A percentile compares a stretch with the other conserved stretches of the same genome.
Evolutionary conservation across 2,329 filamentous ascomycete species (phyloP).

Genomic region (Paramyrothecium roridum): DNA sequence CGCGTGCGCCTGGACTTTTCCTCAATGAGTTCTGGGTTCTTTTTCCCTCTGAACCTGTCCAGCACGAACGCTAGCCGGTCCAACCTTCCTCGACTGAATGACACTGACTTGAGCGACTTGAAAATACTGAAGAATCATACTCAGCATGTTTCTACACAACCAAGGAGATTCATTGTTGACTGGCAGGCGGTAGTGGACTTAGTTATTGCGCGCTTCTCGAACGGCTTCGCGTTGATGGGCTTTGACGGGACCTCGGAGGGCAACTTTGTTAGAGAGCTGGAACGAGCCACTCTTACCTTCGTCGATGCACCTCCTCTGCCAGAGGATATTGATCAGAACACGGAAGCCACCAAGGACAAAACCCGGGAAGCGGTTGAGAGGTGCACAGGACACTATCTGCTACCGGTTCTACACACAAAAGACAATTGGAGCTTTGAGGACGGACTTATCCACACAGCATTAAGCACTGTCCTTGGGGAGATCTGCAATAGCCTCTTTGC

Average conservation of each 20-base stretch:
- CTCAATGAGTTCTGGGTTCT: conserved; percentile 48
- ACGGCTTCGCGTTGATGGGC: conserved; percentile 44
- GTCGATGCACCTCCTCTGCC: conserved; percentile 33
- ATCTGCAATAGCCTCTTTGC: conserved; percentile 34
- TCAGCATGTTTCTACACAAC: conserved; percentile 32
- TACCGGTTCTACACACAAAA: conserved; percentile 16
- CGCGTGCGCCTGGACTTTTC: conserved; percentile 44
- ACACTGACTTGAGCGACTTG: conserved; percentile 25
- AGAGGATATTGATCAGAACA: conserved; percentile 11
- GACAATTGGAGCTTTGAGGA: conserved; percentile 37
- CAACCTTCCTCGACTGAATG: conserved; percentile 28
- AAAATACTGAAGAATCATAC: conserved; percentile 39
- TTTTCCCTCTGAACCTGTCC: conserved; percentile 47
- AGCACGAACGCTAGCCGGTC: conserved; percentile 31
- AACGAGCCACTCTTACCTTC: conserved; percentile 36
- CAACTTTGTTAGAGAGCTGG: conserved; percentile 31
- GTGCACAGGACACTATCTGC: conserved; percentile 45
- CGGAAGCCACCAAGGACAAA: conserved; percentile 24
- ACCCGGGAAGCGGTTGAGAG: conserved; percentile 34
- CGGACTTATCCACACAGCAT: conserved; percentile 38
- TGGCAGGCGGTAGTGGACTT: conserved; percentile 69
- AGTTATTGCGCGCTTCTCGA: conserved; percentile 59
- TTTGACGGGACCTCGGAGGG: conserved; percentile 18
- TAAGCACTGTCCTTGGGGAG: conserved; percentile 31
- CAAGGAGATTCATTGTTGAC: conserved; percentile 35